Percentiles rank a stretch among this genome's conserved stretches.
Conservation (phyloP, 2,329 filamentous ascomycete genomes). For the Nectriaceae sp. region DNA sequence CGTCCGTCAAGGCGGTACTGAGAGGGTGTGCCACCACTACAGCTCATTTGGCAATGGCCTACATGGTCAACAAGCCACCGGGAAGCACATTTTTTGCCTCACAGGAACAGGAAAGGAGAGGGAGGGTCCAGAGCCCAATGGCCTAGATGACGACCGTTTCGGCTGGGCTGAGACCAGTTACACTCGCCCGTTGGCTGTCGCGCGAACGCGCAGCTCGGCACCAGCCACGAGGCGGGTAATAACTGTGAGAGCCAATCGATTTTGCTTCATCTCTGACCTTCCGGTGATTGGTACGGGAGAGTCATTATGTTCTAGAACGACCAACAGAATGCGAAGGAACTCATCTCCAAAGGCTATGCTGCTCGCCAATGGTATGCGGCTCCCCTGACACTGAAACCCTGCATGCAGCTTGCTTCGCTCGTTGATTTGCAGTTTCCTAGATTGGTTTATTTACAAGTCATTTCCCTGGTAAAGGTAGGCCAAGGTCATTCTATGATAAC, state of each 20-base stretch:
- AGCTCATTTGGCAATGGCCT: slow-evolving; percentile 38
- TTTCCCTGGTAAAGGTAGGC: no score
- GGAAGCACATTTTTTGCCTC: slow-evolving; percentile 11
- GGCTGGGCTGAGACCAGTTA: not conserved
- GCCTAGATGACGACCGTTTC: not conserved
- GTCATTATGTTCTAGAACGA: not conserved
- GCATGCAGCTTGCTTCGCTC: not conserved
- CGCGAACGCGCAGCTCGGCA: not conserved
- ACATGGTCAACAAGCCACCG: slow-evolving; percentile 13
- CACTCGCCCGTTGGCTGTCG: not conserved
- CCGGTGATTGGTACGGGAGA: not conserved
- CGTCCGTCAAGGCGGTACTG: slow-evolving; percentile 21
- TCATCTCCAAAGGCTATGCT: not conserved
- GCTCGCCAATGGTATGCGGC: not conserved
- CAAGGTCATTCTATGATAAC: no score
- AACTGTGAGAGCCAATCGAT: not conserved
- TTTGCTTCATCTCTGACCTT: not conserved
- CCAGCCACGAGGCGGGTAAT: not conserved
- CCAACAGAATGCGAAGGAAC: not conserved
- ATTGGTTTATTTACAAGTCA: no score
- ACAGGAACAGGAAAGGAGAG: slow-evolving; percentile 9
- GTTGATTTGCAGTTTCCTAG: no score
- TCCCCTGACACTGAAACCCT: not conserved
- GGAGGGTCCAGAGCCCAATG: slow-evolving; percentile 1
- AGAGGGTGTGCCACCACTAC: slow-evolving; percentile 27